Base-by-base conservation (phyloP, 495 filamentous ascomycete genomes). In the Tricharina praecox region DNA sequence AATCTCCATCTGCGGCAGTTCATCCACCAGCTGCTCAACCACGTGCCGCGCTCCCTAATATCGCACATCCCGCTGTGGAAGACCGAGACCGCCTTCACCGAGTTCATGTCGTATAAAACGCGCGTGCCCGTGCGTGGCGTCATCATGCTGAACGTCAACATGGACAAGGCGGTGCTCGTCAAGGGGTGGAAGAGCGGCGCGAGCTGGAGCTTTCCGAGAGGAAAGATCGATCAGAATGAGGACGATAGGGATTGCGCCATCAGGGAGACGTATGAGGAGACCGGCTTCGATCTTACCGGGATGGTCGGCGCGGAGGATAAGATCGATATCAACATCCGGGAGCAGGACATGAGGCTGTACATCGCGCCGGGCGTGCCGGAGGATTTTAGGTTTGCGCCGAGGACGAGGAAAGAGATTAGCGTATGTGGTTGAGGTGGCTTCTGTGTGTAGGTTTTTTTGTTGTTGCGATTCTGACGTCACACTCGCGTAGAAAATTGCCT, bases 171-270 rank as follows among this genome's bases (percentile, higher is more conserved):
- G 2, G 77, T 97, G 3, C 67, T 96, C 49, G 90, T 97, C 26
- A 90, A 93, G 58, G 92, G 90, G 20, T 96, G 86, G 82, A 96
- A 95, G 70, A 95, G 93, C 60, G 79, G 81, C 11, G 79, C 88
- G 3, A 87, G 78, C 55, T 96, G 92, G 92, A 93, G 86, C 58
- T 97, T 96, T 48, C 90, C 90, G 0, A 64, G 90, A 30, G 90
- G 90, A 4, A 97, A 97, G 63, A 95, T 97, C 63, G 94, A 95
- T 64, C 88, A 88, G 65, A 81, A 88, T 57, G 90, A 97, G 65
- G 77, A 78, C 36, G 88, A 96, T 51, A 64, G 94, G 30, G 83
- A 83, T 50, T 97, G 90, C 61, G 90, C 90, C 7, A 73, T 94
- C 19, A 75, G 90, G 42, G 90, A 97, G 55, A 85, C 93, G 0